These are phyloP conservation scores for Geranium incanum DNA, from an alignment of 441 rosid species.

Conservation along the genomic window DNA sequence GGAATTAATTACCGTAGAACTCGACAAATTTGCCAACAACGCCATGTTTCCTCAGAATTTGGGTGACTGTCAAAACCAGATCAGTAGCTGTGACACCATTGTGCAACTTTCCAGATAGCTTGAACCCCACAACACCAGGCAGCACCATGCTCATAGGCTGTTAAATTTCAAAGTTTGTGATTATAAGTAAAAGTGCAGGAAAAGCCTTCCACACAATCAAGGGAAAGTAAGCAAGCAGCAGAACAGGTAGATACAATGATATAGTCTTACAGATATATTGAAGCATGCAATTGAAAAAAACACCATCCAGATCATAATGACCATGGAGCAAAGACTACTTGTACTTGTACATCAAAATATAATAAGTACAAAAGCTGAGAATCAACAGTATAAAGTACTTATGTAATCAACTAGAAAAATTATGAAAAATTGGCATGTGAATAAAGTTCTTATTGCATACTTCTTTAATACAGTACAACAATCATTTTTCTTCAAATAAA, in stretches of 20 bases:
- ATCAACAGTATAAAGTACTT: not conserved
- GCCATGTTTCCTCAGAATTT: constrained; percentile 97
- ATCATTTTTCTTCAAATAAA: no score
- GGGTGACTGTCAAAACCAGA: constrained; percentile 93
- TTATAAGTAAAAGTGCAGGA: not conserved
- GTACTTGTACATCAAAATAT: not conserved
- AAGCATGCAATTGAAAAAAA: no score
- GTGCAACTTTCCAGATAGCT: constrained; percentile 66
- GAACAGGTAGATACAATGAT: not conserved
- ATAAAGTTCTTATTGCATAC: not conserved
- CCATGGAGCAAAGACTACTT: not conserved
- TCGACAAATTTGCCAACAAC: constrained; percentile 99
- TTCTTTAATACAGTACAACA: no score
- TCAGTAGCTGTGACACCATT: constrained; percentile 98
- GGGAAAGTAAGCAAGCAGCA: not conserved
- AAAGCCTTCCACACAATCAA: not conserved
- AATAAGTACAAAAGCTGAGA: not conserved
- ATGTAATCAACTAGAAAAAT: not conserved
- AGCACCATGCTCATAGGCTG: constrained; percentile 99
- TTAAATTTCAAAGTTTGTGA: constrained; percentile 10
- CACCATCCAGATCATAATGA: not conserved
- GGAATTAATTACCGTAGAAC: constrained; percentile 63
- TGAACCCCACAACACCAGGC: constrained; percentile 99
- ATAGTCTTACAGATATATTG: not conserved
- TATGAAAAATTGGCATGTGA: not conserved